These are phyloP conservation scores for Paraphysoderma sedebokerense DNA, from an alignment of 371 early-diverging fungal species.

Conservation along the genomic window DNA sequence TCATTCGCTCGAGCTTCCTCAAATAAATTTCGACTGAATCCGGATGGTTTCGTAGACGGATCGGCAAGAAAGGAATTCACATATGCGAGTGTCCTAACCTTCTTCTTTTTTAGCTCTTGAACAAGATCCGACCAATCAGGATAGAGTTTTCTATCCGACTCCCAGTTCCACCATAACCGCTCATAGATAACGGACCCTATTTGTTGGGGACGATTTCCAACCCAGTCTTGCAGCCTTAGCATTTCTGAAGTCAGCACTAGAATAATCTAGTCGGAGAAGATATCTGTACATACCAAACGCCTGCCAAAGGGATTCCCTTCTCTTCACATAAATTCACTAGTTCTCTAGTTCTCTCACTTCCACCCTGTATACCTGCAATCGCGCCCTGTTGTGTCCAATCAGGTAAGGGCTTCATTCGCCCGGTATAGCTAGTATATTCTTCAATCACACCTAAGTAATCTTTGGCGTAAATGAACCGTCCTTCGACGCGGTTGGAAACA, in stretches of 20 bases:
- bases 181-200: slow-evolving; percentile 8
- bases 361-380: slow-evolving; percentile 27
- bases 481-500: slow-evolving; percentile 10
- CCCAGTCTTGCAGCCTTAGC: slow-evolving; percentile 28
- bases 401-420: slow-evolving; percentile 26
- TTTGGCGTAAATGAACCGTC: slow-evolving; percentile 1
- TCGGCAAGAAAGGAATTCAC: slow-evolving; percentile 22
- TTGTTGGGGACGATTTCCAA: slow-evolving; percentile 18
- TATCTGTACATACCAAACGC: slow-evolving; percentile 12
- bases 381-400: slow-evolving; percentile 25
- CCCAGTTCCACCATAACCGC: slow-evolving; percentile 33
- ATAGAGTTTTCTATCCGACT: slow-evolving; percentile 17
- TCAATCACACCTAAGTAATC: no score
- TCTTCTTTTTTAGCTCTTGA: slow-evolving; percentile 7
- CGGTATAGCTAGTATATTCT: slow-evolving; percentile 24
- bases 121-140: slow-evolving; percentile 25
- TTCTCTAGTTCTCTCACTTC: slow-evolving; percentile 14
- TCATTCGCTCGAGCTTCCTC: slow-evolving; percentile 15
- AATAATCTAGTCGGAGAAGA: not conserved
- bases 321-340: slow-evolving; percentile 12
- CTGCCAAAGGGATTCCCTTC: slow-evolving; percentile 17
- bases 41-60: slow-evolving; percentile 7
- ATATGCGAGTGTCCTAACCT: slow-evolving; percentile 15
- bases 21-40: slow-evolving; percentile 13
- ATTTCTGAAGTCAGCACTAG: not conserved